A percentile compares a stretch with the other conserved stretches of the same genome.
Conservation (phyloP, 2,329 filamentous ascomycete species). For the Aspergillus caelatus region DNA sequence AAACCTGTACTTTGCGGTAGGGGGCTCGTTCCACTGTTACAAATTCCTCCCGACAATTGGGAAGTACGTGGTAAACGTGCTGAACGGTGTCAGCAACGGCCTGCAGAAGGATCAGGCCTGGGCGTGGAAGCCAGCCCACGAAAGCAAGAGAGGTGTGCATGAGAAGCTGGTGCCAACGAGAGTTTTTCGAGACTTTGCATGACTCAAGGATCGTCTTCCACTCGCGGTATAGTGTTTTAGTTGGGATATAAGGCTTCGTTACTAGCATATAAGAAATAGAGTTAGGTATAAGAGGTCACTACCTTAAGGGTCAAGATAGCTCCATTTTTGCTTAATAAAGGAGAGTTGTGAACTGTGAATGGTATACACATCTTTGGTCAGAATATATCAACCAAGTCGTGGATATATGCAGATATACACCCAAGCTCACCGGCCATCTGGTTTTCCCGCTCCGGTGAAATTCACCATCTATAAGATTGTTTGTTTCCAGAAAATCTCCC, state of each 20-base stretch:
- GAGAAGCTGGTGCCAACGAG: conserved; percentile 29
- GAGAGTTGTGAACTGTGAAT: not conserved
- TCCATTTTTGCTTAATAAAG: not conserved
- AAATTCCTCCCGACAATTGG: conserved; percentile 68
- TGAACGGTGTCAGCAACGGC: conserved; percentile 47
- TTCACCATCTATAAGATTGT: not conserved
- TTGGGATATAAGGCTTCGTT: not conserved
- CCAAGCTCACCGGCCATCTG: not conserved
- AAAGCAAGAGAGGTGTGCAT: conserved; percentile 29
- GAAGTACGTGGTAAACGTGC: conserved; percentile 52
- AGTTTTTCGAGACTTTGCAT: conserved; percentile 26
- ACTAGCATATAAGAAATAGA: not conserved
- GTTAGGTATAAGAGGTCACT: not conserved
- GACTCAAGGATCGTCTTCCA: not conserved
- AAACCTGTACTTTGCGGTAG: conserved; percentile 63
- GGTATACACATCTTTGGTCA: no score
- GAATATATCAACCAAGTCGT: not conserved
- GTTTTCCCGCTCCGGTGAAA: not conserved
- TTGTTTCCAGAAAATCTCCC: not conserved
- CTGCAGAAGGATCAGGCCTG: conserved; percentile 37
- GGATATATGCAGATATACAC: not conserved
- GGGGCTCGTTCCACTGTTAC: conserved; percentile 67
- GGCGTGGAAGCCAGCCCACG: conserved; percentile 23
- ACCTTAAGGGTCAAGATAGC: not conserved
- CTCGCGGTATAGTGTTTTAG: not conserved